Base-by-base conservation (phyloP, 495 filamentous ascomycete genomes). In the Neurospora sp. region DNA sequence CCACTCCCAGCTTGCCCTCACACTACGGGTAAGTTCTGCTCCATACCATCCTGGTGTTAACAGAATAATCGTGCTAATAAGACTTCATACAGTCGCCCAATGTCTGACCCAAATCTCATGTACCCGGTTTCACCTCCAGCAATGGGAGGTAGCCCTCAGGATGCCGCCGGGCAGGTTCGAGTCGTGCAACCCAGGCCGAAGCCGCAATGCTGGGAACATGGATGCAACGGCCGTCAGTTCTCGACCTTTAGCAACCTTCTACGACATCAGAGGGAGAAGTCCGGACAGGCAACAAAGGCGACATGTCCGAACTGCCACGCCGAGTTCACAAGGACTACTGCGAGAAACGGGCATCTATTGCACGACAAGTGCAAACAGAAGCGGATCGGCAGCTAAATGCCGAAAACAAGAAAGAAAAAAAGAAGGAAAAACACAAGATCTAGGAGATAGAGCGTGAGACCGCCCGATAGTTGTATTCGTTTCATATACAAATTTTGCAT, bases 241-340 rank as follows among this genome's bases (percentile, higher is more conserved):
- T 96, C 93, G 2, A 97, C 94, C 14, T 97, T 97, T 79, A 96
- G 93, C 89, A 97, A 97, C 79, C 87, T 97, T 0, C 85, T 97
- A 6, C 87, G 94, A 44, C 94, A 97, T 78, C 94, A 97, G 78
- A 88, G 94, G n/a, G 94, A 97, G 79, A 97, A 96, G 79, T 95
- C 93, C 2, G 94, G 94, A 9, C 93, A 92, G 20, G 93, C 94
- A 42, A 84, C 91, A 10, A 97, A 97, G 80, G 93, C 93, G 16
- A 89, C 89, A 53, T 97, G 94, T 75, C 93, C 92, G 17, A 89
- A 92, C 72, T 97, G 94, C 77, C 93, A 93, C 20, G 93, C 94
- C 9, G 93, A 96, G 71, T 97, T 97, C 73, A 97, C 94, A 17
- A 85, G 94, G 68, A 96, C 93, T 39, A 97, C 94, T 40, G 94